Percentiles rank a stretch among this genome's conserved stretches.
These are phyloP conservation scores for Neurospora tetrasperma DNA, from an alignment of 495 filamentous ascomycete species.

Conservation along the genomic window DNA sequence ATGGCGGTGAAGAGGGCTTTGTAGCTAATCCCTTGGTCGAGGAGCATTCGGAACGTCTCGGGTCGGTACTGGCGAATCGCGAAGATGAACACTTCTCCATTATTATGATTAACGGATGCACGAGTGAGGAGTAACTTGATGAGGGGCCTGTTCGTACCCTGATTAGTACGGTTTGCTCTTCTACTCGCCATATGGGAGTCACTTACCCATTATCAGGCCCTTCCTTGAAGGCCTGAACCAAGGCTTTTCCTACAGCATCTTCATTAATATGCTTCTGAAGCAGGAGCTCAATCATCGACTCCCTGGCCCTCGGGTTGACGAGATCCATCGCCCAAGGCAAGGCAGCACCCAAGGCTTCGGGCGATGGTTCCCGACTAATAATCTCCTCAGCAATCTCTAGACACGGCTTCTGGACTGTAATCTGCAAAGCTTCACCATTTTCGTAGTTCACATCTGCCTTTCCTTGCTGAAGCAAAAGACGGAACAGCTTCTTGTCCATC, in stretches of 20 bases:
- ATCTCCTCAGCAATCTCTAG: constrained; percentile 24
- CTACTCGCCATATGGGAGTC: not conserved
- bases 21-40: constrained; percentile 17
- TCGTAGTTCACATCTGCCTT: constrained; percentile 32
- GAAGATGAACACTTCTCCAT: constrained; percentile 22
- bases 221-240: constrained; percentile 25
- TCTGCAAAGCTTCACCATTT: constrained; percentile 25
- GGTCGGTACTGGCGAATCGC: constrained; percentile 17
- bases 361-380: constrained; percentile 21
- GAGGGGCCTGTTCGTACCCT: constrained; percentile 2
- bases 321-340: constrained; percentile 19
- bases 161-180: not conserved
- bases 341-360: constrained; percentile 16
- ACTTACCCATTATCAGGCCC: constrained; percentile 18
- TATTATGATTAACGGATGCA: constrained; percentile 22
- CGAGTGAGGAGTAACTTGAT: constrained; percentile 15
- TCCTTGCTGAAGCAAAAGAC: constrained; percentile 28
- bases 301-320: constrained; percentile 3
- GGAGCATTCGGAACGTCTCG: constrained; percentile 18
- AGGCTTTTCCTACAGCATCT: constrained; percentile 21
- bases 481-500: constrained; percentile 23
- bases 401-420: constrained; percentile 22
- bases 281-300: constrained; percentile 3
- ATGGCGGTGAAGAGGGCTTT: constrained; percentile 18
- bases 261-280: constrained; percentile 18